A percentile compares a stretch with the other conserved stretches of the same genome.
Conservation (phyloP, 805 yeast genomes). For the Sugiyamaella qingdaonensis region DNA sequence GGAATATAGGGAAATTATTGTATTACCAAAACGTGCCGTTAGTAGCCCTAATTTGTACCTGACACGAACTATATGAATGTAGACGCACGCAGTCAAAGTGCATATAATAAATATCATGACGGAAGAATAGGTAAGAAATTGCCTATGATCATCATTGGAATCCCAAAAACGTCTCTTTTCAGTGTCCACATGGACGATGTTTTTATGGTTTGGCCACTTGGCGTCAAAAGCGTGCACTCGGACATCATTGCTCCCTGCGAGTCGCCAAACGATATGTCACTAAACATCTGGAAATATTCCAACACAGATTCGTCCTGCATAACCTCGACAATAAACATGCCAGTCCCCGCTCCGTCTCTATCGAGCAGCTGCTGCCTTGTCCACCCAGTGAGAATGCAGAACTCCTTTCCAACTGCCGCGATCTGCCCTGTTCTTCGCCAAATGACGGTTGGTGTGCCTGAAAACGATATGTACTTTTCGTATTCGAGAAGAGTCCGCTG, state of each 20-base stretch:
- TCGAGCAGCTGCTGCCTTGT: constrained; percentile 56
- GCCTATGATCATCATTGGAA: constrained; percentile 95
- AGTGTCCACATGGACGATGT: constrained; percentile 90
- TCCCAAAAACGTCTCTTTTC: constrained; percentile 91
- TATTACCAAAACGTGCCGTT: no score
- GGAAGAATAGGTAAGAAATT: constrained; percentile 74
- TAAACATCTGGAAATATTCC: constrained; percentile 81
- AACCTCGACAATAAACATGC: constrained; percentile 49
- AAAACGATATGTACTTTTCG: constrained; percentile 73
- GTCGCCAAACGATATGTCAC: constrained; percentile 85
- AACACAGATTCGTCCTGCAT: constrained; percentile 84
- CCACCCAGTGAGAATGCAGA: constrained; percentile 91
- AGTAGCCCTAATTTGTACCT: not conserved
- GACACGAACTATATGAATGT: not conserved
- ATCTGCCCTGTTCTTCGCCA: constrained; percentile 97
- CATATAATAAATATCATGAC: constrained; percentile 6
- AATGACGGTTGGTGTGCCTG: constrained; percentile 91
- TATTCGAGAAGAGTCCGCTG: constrained; percentile 88
- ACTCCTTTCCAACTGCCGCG: constrained; percentile 92
- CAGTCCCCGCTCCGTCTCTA: constrained; percentile 17
- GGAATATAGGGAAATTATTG: no score
- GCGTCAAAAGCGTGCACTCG: constrained; percentile 67
- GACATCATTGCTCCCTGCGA: constrained; percentile 86
- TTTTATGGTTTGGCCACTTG: constrained; percentile 41
- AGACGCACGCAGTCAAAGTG: no score